These are phyloP conservation scores for Conticribra weissflogii DNA, from an alignment of 108 stramenopile genomes.

Conservation along the genomic window DNA sequence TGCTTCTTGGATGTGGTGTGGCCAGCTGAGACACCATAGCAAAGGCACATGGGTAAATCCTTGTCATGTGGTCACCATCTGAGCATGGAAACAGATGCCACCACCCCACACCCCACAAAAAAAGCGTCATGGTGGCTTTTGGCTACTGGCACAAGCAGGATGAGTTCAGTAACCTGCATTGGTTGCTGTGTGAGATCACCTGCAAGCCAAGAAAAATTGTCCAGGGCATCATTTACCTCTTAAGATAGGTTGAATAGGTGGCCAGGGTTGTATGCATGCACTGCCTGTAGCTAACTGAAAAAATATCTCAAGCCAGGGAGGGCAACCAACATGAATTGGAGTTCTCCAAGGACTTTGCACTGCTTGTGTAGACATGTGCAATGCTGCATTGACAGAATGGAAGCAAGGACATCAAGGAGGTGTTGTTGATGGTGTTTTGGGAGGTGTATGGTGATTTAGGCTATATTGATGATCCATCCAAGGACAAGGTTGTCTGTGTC, in stretches of 20 bases:
- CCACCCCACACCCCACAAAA: conserved; percentile 29
- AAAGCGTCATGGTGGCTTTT: conserved; percentile 50
- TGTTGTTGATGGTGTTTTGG: not conserved
- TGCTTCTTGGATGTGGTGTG: not conserved
- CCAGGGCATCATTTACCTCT: conserved; percentile 30
- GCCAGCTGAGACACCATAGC: conserved; percentile 44
- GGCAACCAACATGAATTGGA: not conserved
- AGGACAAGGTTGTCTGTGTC: conserved; percentile 6
- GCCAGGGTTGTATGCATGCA: not conserved
- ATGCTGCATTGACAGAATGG: not conserved
- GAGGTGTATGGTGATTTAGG: conserved; percentile 1
- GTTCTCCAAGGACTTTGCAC: not conserved
- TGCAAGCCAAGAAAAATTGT: conserved; percentile 41
- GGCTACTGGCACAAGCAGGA: conserved; percentile 32
- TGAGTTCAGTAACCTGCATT: conserved; percentile 42
- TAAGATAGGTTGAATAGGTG: conserved; percentile 3
- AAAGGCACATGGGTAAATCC: conserved; percentile 19
- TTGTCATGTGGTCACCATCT: not conserved
- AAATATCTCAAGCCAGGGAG: conserved; percentile 7
- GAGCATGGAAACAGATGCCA: conserved; percentile 50
- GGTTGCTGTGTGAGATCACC: conserved; percentile 14
- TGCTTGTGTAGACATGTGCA: not conserved
- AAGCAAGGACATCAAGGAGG: not conserved
- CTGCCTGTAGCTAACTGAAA: conserved; percentile 28
- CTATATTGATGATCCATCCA: conserved; percentile 9